Evolutionary conservation across 305 asterid genomes (phyloP).

Genomic region (Euphrasia arctica): DNA sequence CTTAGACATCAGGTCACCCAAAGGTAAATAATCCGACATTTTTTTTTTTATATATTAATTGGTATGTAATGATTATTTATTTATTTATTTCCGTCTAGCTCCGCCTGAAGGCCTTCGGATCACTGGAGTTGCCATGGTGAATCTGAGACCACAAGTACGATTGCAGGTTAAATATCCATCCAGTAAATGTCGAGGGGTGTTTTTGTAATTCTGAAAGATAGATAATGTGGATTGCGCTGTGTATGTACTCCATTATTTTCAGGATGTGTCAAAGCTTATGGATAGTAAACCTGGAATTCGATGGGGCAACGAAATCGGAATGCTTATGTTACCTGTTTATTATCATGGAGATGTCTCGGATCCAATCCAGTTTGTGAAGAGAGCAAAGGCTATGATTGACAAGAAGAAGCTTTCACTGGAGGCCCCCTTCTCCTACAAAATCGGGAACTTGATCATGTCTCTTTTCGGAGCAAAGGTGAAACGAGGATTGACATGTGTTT

Average conservation of each 20-base stretch:
- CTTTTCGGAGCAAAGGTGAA: constrained; percentile 59
- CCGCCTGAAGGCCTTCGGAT: constrained; percentile 48
- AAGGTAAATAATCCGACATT: neutral
- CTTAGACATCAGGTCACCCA: neutral
- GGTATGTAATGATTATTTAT: neutral
- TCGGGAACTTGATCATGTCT: constrained; percentile 40
- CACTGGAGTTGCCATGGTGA: constrained; percentile 2
- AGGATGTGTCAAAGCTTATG: constrained; percentile 31
- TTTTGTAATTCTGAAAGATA: no score
- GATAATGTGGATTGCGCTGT: no score
- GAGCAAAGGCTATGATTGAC: constrained; percentile 76
- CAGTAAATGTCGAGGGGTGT: no score
- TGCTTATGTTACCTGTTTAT: constrained; percentile 56
- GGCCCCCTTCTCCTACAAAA: constrained; percentile 58
- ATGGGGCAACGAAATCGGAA: constrained; percentile 69
- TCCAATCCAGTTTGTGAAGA: constrained; percentile 54
- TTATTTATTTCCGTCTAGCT: constrained; percentile 24
- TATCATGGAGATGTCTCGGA: constrained; percentile 41
- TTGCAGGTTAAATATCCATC: neutral
- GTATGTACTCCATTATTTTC: no score
- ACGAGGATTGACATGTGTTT: no score
- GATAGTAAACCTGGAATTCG: constrained; percentile 12
- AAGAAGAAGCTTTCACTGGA: constrained; percentile 69
- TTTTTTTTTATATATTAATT: no score
- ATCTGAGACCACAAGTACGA: constrained; percentile 1